Evolutionary conservation across 306 rosid genomes (phyloP).

Genomic region (Biancaea sappan): DNA sequence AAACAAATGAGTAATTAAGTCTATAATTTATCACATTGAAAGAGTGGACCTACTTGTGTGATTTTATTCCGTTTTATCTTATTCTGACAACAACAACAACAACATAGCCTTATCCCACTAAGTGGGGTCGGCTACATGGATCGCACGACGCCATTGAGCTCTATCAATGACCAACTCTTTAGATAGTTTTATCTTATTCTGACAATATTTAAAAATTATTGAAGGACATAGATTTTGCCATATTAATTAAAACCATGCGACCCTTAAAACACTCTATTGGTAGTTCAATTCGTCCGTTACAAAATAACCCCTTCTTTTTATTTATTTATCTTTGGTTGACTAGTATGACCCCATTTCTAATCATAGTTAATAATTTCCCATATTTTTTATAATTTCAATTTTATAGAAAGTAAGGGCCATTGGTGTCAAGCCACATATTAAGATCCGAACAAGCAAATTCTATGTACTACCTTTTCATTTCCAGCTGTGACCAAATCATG

Average conservation of each 20-base stretch:
- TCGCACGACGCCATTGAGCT: no score
- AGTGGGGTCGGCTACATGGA: no score
- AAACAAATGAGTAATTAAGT: no score
- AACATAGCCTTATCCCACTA: no score
- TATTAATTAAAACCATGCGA: not conserved
- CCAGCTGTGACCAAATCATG: slow-evolving; percentile 70
- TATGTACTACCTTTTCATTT: slow-evolving; percentile 45
- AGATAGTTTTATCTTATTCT: not conserved
- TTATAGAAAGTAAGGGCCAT: not conserved
- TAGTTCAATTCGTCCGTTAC: not conserved
- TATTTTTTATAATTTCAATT: not conserved
- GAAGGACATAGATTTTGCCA: not conserved
- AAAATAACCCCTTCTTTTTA: not conserved
- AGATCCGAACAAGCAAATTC: slow-evolving; percentile 36
- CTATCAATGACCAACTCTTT: no score
- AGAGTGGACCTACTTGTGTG: not conserved
- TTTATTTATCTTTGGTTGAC: not conserved
- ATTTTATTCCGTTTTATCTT: not conserved
- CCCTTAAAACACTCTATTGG: not conserved
- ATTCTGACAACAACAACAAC: no score
- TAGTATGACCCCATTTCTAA: not conserved
- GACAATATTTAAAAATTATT: not conserved
- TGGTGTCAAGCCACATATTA: not conserved
- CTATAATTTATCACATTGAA: not conserved
- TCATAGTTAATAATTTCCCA: not conserved